Evolutionary conservation across 2,329 filamentous ascomycete species (phyloP).

Genomic region (Diplocarpon rosae): DNA sequence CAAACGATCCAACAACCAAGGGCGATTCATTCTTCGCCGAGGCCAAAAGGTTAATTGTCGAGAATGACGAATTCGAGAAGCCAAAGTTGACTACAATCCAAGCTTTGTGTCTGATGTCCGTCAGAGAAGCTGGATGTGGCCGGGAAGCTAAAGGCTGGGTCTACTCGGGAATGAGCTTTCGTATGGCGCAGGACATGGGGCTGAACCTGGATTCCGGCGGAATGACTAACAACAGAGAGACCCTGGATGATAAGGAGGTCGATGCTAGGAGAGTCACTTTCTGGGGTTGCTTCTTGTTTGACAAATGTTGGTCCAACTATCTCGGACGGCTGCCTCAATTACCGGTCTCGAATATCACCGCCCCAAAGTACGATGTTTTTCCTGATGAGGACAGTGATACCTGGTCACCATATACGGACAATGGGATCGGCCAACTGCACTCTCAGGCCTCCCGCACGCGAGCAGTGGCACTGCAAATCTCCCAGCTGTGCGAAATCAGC

Average conservation of each 20-base stretch:
- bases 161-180: slow-evolving; percentile 95
- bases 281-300: slow-evolving; percentile 97
- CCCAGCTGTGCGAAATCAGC: slow-evolving; percentile 82
- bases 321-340: slow-evolving; percentile 84
- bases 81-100: slow-evolving; percentile 84
- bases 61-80: slow-evolving; percentile 88
- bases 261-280: slow-evolving; percentile 88
- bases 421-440: slow-evolving; percentile 59
- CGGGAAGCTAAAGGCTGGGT: slow-evolving; percentile 95
- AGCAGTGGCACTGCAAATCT: slow-evolving; percentile 71
- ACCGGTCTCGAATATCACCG: slow-evolving; percentile 66
- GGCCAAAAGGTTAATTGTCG: slow-evolving; percentile 78
- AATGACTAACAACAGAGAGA: slow-evolving; percentile 46
- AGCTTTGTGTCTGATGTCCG: slow-evolving; percentile 88
- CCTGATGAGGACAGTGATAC: slow-evolving; percentile 73
- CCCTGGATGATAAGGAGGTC: slow-evolving; percentile 68
- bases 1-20: slow-evolving; percentile 70
- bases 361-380: slow-evolving; percentile 83
- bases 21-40: slow-evolving; percentile 95
- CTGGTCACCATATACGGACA: slow-evolving; percentile 85
- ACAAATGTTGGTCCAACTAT: slow-evolving; percentile 99
- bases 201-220: slow-evolving; percentile 73
- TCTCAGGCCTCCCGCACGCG: slow-evolving; percentile 75
- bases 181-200: slow-evolving; percentile 92
- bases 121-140: slow-evolving; percentile 87